A percentile compares a stretch with the other conserved stretches of the same genome.
Conservation (phyloP, 305 asterid genomes). For the Fraxinus sp. region DNA sequence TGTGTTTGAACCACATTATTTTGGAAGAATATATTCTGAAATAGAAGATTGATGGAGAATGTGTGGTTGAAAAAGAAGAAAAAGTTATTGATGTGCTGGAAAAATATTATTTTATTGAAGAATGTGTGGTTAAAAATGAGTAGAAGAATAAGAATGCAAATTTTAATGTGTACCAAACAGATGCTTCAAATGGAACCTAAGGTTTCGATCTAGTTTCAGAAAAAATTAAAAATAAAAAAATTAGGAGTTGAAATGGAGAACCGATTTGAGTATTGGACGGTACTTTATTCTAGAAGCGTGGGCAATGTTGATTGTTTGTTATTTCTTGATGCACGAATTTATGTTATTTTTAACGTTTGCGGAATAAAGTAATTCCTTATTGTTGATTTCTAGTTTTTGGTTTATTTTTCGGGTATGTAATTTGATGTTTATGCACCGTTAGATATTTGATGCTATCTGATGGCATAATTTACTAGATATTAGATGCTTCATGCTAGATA, state of each 20-base stretch:
- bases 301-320: background rate
- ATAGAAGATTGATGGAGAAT: too few species aligned
- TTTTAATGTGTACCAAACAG: too few species aligned
- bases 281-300: background rate
- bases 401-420: background rate
- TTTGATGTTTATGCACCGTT: background rate
- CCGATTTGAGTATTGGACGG: background rate
- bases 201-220: too few species aligned
- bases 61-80: too few species aligned
- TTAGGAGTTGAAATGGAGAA: background rate
- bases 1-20: too few species aligned
- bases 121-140: too few species aligned
- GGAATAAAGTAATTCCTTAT: background rate
- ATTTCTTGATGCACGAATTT: background rate
- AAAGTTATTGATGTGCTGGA: too few species aligned
- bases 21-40: too few species aligned
- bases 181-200: background rate
- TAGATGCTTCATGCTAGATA: background rate
- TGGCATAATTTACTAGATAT: conserved; percentile 43
- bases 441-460: background rate
- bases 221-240: too few species aligned
- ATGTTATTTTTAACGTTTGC: background rate
- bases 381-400: background rate
- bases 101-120: too few species aligned
- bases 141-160: too few species aligned